Base-by-base conservation (phyloP, 1,284 basidiomycete genomes). In the Pseudozyma tsukubaensis region DNA sequence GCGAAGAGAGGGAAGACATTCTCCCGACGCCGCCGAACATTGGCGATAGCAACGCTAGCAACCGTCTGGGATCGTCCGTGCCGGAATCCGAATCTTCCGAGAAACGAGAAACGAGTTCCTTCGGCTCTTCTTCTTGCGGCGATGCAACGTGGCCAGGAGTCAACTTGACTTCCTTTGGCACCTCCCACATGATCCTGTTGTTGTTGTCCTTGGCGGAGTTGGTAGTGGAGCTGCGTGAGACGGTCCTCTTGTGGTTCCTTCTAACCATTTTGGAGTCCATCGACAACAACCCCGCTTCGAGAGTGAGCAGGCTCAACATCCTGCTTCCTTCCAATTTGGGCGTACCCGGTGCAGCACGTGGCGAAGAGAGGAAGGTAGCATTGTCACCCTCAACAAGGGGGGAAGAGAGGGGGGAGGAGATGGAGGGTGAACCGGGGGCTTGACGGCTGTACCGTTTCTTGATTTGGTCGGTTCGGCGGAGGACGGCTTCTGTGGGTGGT, bases 391-490 rank as follows among this genome's bases (percentile, higher is more conserved):
- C 56, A 14, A 48, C n/a, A n/a, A 40, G 16, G 0, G 66, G 57
- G n/a, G 49, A 56, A 7, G 29, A 34, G 21, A 48, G 40, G 37
- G 24, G 43, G 24, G 51, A 24, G 4, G 63, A 44, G 6, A 29
- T 29, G 24, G 24, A 29, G 3, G 24, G 24, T 29, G 24, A 29
- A 29, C 24, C 24, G 3, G 24, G 24, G 6, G 47, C 24, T 24
- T 69, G 66, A 34, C 49, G 50, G 47, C 51, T 56, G 60, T 63
- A 59, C 4, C 66, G 51, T 29, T 69, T 69, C 49, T 69, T 69
- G 43, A 69, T 49, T 39, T 59, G 56, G 18, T 59, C 53, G 1
- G 60, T 69, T 13, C 54, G 50, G 51, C 59, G 60, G 6, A 69
- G 53, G 5, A 69, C 60, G 11, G 45, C 66, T 16, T 69, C 52